Conservation (phyloP, 208 protist species). For the Acanthamoeba healyi region DNA sequence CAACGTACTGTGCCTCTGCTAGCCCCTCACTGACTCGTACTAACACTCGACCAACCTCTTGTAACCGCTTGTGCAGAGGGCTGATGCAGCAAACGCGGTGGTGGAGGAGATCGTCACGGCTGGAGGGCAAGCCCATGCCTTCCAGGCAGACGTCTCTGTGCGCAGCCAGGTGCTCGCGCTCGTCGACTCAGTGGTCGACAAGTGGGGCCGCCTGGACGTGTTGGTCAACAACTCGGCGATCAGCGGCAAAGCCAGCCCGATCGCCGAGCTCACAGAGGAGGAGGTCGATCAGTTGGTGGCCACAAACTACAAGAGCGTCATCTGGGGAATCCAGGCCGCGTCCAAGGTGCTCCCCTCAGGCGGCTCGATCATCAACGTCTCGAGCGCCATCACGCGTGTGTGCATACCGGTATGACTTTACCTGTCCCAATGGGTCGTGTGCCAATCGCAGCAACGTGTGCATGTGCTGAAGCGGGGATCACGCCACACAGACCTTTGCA, state of each 20-base stretch:
- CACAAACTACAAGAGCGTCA: not conserved
- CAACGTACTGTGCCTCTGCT: no score
- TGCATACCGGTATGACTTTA: not conserved
- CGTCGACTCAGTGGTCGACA: not conserved
- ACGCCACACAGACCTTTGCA: not conserved
- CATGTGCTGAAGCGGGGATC: no score
- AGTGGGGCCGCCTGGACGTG: slow-evolving; percentile 30
- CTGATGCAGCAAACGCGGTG: not conserved
- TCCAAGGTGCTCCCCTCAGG: not conserved
- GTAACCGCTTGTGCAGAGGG: no score
- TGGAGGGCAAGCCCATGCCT: not conserved
- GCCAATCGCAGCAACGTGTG: no score
- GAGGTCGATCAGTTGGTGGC: not conserved
- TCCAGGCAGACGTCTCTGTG: not conserved
- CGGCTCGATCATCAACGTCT: slow-evolving; percentile 43
- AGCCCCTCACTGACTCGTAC: no score
- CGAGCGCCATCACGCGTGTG: no score
- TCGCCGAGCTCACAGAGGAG: not conserved
- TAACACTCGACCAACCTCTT: no score
- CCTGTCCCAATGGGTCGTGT: no score
- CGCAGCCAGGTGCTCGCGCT: not conserved
- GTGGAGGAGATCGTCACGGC: not conserved
- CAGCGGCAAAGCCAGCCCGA: not conserved
- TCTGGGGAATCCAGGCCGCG: not conserved
- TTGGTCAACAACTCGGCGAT: slow-evolving; percentile 41